Evolutionary conservation across 495 filamentous ascomycete genomes (phyloP).

Genomic region (Penicillium maclennaniae): DNA sequence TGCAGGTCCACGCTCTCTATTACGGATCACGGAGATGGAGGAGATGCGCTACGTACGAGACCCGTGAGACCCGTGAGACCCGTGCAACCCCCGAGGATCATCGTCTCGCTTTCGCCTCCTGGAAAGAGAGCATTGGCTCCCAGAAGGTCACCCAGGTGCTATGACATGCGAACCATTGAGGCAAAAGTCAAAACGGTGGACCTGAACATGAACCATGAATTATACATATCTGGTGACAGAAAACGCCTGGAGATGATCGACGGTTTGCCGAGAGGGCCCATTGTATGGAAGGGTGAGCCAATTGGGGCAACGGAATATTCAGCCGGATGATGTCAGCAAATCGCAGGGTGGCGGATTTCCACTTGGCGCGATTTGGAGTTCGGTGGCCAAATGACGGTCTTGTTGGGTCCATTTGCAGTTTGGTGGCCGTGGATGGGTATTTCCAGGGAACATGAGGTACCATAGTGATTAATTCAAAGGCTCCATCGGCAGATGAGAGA

Average conservation of each 20-base stretch:
- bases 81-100: not conserved
- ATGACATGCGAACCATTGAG: constrained; percentile 4
- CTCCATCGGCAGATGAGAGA: not conserved
- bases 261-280: not conserved
- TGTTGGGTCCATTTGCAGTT: not conserved
- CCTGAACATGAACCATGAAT: constrained; percentile 6
- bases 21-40: not conserved
- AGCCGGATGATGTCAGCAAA: constrained; percentile 6
- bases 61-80: not conserved
- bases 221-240: constrained; percentile 6
- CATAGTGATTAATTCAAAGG: not conserved
- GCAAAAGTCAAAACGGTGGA: constrained; percentile 7
- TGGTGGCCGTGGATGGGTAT: not conserved
- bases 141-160: not conserved
- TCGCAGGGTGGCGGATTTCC: not conserved
- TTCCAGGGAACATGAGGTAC: not conserved
- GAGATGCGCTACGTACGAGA: not conserved
- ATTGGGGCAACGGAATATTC: not conserved
- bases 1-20: not conserved
- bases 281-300: not conserved
- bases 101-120: not conserved
- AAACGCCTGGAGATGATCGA: constrained; percentile 15
- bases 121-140: not conserved
- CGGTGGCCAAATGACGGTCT: not conserved
- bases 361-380: not conserved